Conservation (phyloP, 805 yeast genomes). For the Suhomyces sp. region DNA sequence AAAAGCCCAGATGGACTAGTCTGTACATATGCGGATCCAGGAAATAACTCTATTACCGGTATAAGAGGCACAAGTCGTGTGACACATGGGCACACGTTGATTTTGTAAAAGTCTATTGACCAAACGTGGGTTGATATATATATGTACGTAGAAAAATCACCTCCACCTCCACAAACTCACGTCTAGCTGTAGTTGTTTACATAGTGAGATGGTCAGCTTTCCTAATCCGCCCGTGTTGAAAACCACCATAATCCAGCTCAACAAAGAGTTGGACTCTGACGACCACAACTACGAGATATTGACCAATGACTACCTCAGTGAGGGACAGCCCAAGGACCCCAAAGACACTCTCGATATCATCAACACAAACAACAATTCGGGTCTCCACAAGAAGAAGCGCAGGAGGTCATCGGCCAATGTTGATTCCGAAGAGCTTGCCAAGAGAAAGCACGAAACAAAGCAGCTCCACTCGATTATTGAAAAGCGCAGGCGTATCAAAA, state of each 20-base stretch:
- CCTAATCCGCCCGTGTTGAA: constrained; percentile 43
- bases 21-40: background rate
- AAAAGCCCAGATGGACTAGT: background rate
- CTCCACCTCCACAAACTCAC: background rate
- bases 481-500: constrained; percentile 71
- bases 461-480: constrained; percentile 72
- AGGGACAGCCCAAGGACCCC: constrained; percentile 6
- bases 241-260: constrained; percentile 44
- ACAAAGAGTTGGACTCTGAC: constrained; percentile 41
- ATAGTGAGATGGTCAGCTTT: constrained; percentile 9
- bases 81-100: constrained; percentile 7
- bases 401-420: constrained; percentile 38
- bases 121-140: constrained; percentile 8
- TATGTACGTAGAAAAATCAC: background rate
- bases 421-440: constrained; percentile 40
- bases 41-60: background rate
- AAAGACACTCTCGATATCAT: constrained; percentile 2
- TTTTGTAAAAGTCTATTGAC: background rate
- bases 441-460: constrained; percentile 41
- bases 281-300: constrained; percentile 42
- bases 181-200: background rate
- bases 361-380: background rate
- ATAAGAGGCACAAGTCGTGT: constrained; percentile 5
- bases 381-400: constrained; percentile 27
- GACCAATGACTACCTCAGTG: constrained; percentile 32